Evolutionary conservation across 2,329 filamentous ascomycete species (phyloP).

Genomic region (Nigrospora sphaerica): DNA sequence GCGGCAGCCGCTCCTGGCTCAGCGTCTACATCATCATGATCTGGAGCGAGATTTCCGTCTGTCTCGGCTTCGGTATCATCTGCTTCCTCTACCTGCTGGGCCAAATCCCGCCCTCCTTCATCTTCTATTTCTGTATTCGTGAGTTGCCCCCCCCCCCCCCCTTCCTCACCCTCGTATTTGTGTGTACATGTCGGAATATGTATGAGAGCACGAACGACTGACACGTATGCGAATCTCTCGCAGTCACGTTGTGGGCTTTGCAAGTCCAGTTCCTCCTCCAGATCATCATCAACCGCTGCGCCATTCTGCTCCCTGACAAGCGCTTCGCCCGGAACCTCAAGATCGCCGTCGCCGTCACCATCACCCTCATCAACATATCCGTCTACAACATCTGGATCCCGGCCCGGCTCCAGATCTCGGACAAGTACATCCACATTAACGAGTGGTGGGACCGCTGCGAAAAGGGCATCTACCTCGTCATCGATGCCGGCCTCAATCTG

Average conservation of each 20-base stretch:
- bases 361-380: constrained; percentile 40
- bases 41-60: constrained; percentile 37
- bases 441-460: constrained; percentile 43
- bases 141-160: neutral
- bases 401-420: constrained; percentile 33
- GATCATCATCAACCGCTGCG: constrained; percentile 47
- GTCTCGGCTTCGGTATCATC: constrained; percentile 32
- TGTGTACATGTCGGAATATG: no score
- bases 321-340: constrained; percentile 30
- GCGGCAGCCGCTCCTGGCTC: constrained; percentile 18
- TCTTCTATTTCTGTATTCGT: neutral
- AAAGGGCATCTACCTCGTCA: constrained; percentile 41
- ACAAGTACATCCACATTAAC: constrained; percentile 36
- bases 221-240: neutral
- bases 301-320: constrained; percentile 34
- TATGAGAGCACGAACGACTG: neutral
- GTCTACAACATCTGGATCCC: constrained; percentile 50
- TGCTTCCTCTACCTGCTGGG: constrained; percentile 12
- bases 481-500: constrained; percentile 39
- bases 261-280: constrained; percentile 43
- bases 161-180: no score
- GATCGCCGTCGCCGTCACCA: constrained; percentile 33
- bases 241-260: constrained; percentile 29
- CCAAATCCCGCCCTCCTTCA: constrained; percentile 7
- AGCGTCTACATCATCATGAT: constrained; percentile 40